Percentiles rank a stretch among this genome's conserved stretches.
phyloP scores from a whole-genome alignment of 2,329 filamentous ascomycete genomes.

The Arachnomyces sp. region DNA sequence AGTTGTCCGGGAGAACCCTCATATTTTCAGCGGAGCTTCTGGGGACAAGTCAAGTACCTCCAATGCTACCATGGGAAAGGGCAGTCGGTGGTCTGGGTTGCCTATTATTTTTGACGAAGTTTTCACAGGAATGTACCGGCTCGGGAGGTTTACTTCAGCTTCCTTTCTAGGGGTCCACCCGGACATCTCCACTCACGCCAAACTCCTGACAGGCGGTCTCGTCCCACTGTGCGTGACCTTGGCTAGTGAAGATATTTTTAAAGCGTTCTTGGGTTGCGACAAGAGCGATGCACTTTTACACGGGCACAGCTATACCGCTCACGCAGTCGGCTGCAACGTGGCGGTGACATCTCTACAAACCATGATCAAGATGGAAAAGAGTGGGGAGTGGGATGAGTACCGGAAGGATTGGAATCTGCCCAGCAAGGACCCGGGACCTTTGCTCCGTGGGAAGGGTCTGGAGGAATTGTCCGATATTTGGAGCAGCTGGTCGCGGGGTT shows the following conservation, averaged over 20 bases:
- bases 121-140: slow-evolving; percentile 75
- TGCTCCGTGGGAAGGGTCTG: not conserved
- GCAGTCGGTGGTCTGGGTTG: slow-evolving; percentile 64
- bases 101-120: slow-evolving; percentile 80
- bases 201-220: slow-evolving; percentile 72
- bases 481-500: slow-evolving; percentile 61
- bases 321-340: slow-evolving; percentile 71
- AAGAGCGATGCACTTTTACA: slow-evolving; percentile 75
- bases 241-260: slow-evolving; percentile 65
- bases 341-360: slow-evolving; percentile 57
- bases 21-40: slow-evolving; percentile 41
- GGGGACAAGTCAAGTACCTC: slow-evolving; percentile 10
- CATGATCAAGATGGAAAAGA: slow-evolving; percentile 51
- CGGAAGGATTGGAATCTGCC: slow-evolving; percentile 41
- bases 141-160: slow-evolving; percentile 62
- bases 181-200: slow-evolving; percentile 74
- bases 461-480: slow-evolving; percentile 38
- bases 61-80: slow-evolving; percentile 11
- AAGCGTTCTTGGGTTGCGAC: slow-evolving; percentile 60
- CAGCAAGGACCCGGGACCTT: not conserved
- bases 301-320: slow-evolving; percentile 80
- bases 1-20: slow-evolving; percentile 52
- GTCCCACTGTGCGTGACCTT: slow-evolving; percentile 69
- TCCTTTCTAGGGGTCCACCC: slow-evolving; percentile 60
- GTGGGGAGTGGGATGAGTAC: slow-evolving; percentile 50